phyloP scores from a whole-genome alignment of 805 yeast genomes.

The Osmozyma mogii region DNA sequence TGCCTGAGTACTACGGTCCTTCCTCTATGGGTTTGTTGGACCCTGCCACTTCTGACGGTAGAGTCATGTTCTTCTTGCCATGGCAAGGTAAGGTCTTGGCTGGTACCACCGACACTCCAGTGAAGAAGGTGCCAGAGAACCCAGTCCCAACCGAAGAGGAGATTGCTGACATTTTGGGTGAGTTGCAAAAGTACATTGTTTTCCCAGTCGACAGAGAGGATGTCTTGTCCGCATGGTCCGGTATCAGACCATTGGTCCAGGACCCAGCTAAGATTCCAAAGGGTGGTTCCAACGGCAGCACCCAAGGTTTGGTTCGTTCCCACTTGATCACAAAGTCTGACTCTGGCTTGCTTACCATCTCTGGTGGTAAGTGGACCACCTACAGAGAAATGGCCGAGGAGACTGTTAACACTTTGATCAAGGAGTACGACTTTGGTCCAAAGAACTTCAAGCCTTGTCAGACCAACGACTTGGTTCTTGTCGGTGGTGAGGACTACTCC shows the following conservation, averaged over 20 bases:
- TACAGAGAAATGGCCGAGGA: slow-evolving; percentile 97
- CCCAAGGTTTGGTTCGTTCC: slow-evolving; percentile 87
- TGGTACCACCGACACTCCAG: slow-evolving; percentile 92
- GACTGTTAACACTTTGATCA: slow-evolving; percentile 68
- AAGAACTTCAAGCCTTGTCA: slow-evolving; percentile 36
- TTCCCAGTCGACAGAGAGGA: slow-evolving; percentile 86
- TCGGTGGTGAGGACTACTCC: slow-evolving; percentile 80
- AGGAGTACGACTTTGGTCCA: slow-evolving; percentile 33
- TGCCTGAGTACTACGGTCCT: slow-evolving; percentile 91
- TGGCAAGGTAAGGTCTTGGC: slow-evolving; percentile 97
- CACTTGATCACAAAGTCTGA: slow-evolving; percentile 70
- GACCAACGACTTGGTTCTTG: slow-evolving; percentile 48
- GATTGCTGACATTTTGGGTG: slow-evolving; percentile 77
- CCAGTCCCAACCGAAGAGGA: slow-evolving; percentile 87
- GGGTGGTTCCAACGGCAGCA: slow-evolving; percentile 37
- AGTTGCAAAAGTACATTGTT: slow-evolving; percentile 81
- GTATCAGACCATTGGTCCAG: slow-evolving; percentile 89
- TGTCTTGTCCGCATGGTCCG: slow-evolving; percentile 93
- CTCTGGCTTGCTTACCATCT: slow-evolving; percentile 75
- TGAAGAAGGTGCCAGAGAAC: slow-evolving; percentile 57
- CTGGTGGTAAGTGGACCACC: slow-evolving; percentile 98
- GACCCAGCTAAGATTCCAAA: slow-evolving; percentile 55
- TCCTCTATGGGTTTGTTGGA: slow-evolving; percentile 80
- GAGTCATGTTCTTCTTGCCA: slow-evolving; percentile 94
- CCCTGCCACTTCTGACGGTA: slow-evolving; percentile 88